Conservation (phyloP, 202 grass and related monocot species). For the Bolboschoenoplectus hybrid region DNA sequence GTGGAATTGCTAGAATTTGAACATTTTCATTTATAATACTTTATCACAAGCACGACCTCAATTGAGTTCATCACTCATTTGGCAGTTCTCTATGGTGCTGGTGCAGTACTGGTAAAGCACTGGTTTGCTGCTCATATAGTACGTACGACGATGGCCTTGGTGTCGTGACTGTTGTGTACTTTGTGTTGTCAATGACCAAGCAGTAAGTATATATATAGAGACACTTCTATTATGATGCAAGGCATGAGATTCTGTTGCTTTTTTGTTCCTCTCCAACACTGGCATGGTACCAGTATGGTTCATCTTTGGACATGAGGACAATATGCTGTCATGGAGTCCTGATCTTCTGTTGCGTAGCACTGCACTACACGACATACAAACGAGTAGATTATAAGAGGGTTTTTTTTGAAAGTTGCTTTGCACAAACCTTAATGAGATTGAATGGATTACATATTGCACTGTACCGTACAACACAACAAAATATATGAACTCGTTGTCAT, state of each 20-base stretch:
- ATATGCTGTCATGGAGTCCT: too few species aligned
- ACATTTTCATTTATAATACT: background rate
- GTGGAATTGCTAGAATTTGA: background rate
- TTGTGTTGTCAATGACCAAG: too few species aligned
- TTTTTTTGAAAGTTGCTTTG: too few species aligned
- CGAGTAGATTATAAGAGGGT: too few species aligned
- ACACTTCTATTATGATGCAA: background rate
- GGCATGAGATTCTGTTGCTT: background rate
- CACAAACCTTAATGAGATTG: too few species aligned
- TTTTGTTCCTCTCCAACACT: slow-evolving; percentile 3
- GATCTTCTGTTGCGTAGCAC: too few species aligned
- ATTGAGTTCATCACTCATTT: background rate
- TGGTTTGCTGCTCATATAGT: background rate
- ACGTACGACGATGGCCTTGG: background rate
- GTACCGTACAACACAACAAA: too few species aligned
- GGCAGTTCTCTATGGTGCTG: background rate
- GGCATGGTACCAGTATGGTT: background rate
- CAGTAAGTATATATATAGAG: background rate
- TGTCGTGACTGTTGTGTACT: background rate
- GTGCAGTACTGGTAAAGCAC: background rate
- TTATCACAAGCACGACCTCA: background rate
- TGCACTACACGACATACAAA: too few species aligned
- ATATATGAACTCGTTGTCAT: too few species aligned
- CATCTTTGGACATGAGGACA: background rate
- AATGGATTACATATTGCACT: too few species aligned